Evolutionary conservation across 2,329 filamentous ascomycete genomes (phyloP).

Genomic region (Monilinia laxa): DNA sequence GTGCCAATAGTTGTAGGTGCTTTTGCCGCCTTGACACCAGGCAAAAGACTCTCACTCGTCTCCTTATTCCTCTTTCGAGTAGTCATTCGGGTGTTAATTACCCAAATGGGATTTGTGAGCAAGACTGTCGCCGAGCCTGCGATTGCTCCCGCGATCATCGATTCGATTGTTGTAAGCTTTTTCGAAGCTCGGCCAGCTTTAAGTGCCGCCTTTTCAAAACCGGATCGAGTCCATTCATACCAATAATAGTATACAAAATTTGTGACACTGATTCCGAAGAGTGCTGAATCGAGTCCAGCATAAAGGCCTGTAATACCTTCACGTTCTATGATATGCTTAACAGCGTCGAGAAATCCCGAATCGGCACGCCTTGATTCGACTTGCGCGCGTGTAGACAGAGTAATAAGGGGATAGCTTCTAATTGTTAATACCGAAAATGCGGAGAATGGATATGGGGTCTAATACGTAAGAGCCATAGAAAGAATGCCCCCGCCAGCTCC

Average conservation of each 20-base stretch:
- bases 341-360: constrained; percentile 78
- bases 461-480: constrained; percentile 91
- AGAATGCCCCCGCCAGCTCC: constrained; percentile 91
- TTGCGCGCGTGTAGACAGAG: constrained; percentile 93
- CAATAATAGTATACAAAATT: constrained; percentile 99
- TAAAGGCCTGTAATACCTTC: constrained; percentile 90
- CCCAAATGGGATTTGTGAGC: constrained; percentile 98
- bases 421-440: constrained; percentile 20
- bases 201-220: constrained; percentile 76
- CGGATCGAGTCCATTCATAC: constrained; percentile 94
- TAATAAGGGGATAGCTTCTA: constrained; percentile 86
- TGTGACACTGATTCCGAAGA: constrained; percentile 97
- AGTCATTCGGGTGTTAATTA: constrained; percentile 97
- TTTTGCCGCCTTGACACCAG: constrained; percentile 48
- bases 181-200: constrained; percentile 70
- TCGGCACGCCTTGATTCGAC: constrained; percentile 94
- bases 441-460: constrained; percentile 22
- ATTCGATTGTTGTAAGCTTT: constrained; percentile 87
- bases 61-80: constrained; percentile 66
- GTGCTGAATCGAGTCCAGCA: constrained; percentile 85
- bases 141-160: constrained; percentile 91
- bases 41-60: constrained; percentile 46
- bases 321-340: constrained; percentile 82
- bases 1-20: constrained; percentile 76
- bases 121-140: constrained; percentile 93